A percentile compares a stretch with the other conserved stretches of the same genome.
Evolutionary conservation across 805 yeast species (phyloP).

Genomic region (Kockiozyma suomiensis): DNA sequence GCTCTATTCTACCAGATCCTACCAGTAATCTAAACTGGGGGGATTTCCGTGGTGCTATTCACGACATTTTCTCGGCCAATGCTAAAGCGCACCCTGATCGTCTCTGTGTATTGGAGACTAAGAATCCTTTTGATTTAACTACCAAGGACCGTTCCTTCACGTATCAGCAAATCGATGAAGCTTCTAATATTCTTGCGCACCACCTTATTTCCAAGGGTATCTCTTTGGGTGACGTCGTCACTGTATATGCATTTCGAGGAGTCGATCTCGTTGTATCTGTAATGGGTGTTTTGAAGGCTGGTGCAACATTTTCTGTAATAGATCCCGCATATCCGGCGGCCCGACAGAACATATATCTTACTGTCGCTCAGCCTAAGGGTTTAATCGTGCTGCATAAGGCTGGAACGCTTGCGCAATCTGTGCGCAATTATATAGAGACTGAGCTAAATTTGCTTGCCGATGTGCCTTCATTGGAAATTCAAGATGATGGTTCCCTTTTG

Average conservation of each 20-base stretch:
- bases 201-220: conserved; percentile 80
- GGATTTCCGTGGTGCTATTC: conserved; percentile 91
- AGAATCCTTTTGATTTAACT: conserved; percentile 57
- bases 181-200: conserved; percentile 92
- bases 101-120: conserved; percentile 90
- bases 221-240: conserved; percentile 88
- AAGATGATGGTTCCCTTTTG: conserved; percentile 68
- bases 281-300: conserved; percentile 97
- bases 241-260: conserved; percentile 97
- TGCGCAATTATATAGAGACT: conserved; percentile 70
- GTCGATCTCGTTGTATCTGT: conserved; percentile 96
- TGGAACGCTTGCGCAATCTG: conserved; percentile 75
- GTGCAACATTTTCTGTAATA: conserved; percentile 97
- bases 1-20: conserved; percentile 76
- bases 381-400: conserved; percentile 89
- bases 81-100: conserved; percentile 84
- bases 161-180: conserved; percentile 85
- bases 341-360: conserved; percentile 88
- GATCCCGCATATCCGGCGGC: conserved; percentile 99
- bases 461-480: conserved; percentile 75
- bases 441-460: conserved; percentile 74
- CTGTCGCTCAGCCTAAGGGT: conserved; percentile 92
- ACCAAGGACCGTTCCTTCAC: conserved; percentile 69
- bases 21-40: conserved; percentile 85
- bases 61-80: conserved; percentile 88